Evolutionary conservation across 495 filamentous ascomycete species (phyloP).

Genomic region (Parathielavia appendiculata): DNA sequence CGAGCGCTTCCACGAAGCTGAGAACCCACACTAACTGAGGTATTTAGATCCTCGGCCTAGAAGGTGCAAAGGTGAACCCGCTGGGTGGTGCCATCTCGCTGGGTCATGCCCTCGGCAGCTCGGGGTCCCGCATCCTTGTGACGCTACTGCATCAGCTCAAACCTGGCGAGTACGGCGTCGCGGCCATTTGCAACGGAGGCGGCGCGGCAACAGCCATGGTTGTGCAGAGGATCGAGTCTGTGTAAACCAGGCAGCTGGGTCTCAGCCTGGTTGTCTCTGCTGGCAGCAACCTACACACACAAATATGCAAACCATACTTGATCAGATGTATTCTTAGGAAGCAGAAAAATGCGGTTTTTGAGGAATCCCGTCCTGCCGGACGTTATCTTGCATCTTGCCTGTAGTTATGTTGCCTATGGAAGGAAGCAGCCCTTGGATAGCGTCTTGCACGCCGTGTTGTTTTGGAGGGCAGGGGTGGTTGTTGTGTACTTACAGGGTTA

Average conservation of each 20-base stretch:
- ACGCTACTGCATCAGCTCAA: constrained; percentile 87
- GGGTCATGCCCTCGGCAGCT: constrained; percentile 93
- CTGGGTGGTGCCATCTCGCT: constrained; percentile 88
- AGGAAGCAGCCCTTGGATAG: not conserved
- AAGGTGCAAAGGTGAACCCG: constrained; percentile 74
- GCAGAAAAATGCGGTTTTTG: no score
- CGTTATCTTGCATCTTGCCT: no score
- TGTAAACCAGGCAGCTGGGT: constrained; percentile 32
- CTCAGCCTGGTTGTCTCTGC: not conserved
- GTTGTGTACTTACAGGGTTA: constrained; percentile 11
- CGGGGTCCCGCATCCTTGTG: constrained; percentile 84
- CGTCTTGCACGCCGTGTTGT: not conserved
- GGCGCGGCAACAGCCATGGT: constrained; percentile 89
- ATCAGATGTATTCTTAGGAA: no score
- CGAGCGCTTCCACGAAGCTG: not conserved
- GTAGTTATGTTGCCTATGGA: no score
- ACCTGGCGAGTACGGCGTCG: constrained; percentile 87
- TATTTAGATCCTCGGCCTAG: constrained; percentile 66
- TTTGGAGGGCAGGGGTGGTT: no score
- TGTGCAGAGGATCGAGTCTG: constrained; percentile 75
- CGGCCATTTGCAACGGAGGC: constrained; percentile 95
- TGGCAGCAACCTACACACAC: no score
- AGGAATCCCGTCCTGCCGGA: no score
- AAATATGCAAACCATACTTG: not conserved
- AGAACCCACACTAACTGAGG: constrained; percentile 6